phyloP scores from a whole-genome alignment of 1,284 basidiomycete genomes.

The Cutaneotrichosporon cyanovorans region DNA sequence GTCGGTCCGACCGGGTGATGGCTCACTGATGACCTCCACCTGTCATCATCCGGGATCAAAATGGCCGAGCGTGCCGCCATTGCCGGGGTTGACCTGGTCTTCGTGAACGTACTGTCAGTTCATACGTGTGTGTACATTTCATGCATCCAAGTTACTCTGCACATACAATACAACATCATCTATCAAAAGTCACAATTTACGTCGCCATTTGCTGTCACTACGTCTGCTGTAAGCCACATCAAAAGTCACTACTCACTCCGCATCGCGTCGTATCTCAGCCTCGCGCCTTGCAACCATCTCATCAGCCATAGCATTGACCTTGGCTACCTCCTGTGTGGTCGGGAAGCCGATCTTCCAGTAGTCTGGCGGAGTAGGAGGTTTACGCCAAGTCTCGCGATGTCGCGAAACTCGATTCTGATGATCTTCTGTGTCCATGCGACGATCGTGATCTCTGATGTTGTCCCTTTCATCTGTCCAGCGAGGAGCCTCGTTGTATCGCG shows the following conservation, averaged over 20 bases:
- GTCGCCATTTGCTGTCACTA: constrained; percentile 35
- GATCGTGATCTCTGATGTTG: neutral
- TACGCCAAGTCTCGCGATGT: constrained; percentile 61
- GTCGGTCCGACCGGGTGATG: too few species aligned
- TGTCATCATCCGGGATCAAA: too few species aligned
- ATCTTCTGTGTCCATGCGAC: constrained; percentile 43
- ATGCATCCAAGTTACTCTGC: neutral
- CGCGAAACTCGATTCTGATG: constrained; percentile 71
- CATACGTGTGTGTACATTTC: neutral
- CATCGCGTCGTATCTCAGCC: constrained; percentile 49
- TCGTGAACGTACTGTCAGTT: too few species aligned
- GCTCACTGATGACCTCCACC: too few species aligned
- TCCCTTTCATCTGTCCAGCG: constrained; percentile 52
- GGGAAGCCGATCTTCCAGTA: constrained; percentile 80
- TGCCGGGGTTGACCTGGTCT: too few species aligned
- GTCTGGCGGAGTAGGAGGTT: constrained; percentile 67
- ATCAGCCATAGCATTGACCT: constrained; percentile 64
- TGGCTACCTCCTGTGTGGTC: constrained; percentile 64
- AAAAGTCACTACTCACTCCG: constrained; percentile 29
- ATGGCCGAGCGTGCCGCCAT: too few species aligned
- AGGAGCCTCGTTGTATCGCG: constrained; percentile 57
- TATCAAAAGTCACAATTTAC: too few species aligned
- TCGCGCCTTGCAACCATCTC: constrained; percentile 54
- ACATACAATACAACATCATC: neutral
- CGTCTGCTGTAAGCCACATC: constrained; percentile 20